Percentiles rank a stretch among this genome's conserved stretches.
Conservation (phyloP, 2,329 filamentous ascomycete species). For the Fusarium albosuccineum region DNA sequence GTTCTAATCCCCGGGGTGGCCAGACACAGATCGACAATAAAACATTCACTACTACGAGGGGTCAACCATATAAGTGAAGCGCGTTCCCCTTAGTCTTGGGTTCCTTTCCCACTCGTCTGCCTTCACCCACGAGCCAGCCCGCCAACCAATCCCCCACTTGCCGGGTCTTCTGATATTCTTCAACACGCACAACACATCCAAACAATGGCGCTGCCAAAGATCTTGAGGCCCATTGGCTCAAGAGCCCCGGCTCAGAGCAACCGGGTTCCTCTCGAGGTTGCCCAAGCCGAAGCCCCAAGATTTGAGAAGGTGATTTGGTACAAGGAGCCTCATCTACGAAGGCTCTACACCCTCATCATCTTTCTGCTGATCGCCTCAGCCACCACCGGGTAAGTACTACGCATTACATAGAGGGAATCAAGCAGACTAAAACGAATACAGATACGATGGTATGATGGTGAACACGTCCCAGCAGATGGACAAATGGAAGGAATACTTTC, state of each 20-base stretch:
- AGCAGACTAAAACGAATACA: no score
- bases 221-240: constrained; percentile 42
- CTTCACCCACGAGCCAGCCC: constrained; percentile 33
- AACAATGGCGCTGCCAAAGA: constrained; percentile 44
- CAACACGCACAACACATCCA: neutral
- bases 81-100: constrained; percentile 21
- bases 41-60: constrained; percentile 7
- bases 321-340: constrained; percentile 67
- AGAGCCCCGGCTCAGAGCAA: constrained; percentile 27
- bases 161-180: constrained; percentile 1
- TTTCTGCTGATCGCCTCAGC: constrained; percentile 71
- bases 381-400: constrained; percentile 58
- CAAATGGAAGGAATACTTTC: constrained; percentile 65
- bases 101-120: constrained; percentile 24
- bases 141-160: constrained; percentile 8
- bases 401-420: no score
- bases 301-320: constrained; percentile 70
- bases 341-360: constrained; percentile 65
- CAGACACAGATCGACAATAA: constrained; percentile 23
- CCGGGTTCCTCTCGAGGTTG: constrained; percentile 49
- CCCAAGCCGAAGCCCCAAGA: constrained; percentile 60
- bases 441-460: constrained; percentile 72
- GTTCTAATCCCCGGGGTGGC: constrained; percentile 18
- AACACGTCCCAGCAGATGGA: constrained; percentile 71
- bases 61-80: constrained; percentile 43